phyloP scores from a whole-genome alignment of 2,329 filamentous ascomycete species.

The Colletotrichum orchidophilum region DNA sequence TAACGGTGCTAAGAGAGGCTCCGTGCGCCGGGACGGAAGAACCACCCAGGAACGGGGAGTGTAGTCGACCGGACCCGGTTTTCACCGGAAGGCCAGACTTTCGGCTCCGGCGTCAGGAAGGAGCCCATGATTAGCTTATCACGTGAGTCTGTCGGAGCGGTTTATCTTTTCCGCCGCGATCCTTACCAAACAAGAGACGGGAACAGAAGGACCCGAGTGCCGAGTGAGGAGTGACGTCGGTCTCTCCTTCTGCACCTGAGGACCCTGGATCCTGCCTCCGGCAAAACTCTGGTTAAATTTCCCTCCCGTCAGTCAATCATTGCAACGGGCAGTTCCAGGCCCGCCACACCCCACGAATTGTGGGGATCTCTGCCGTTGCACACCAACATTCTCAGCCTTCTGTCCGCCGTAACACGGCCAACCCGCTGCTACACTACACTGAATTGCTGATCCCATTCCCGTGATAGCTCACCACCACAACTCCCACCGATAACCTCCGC shows the following conservation, averaged over 20 bases:
- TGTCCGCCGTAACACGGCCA: conserved; percentile 24
- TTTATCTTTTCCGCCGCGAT: neutral
- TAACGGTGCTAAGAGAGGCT: neutral
- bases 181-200: neutral
- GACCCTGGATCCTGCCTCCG: conserved; percentile 32
- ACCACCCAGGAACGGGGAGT: neutral
- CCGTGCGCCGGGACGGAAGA: conserved; percentile 25
- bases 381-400: conserved; percentile 21
- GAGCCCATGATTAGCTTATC: fast-evolving
- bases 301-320: neutral
- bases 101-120: neutral
- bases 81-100: neutral
- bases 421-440: conserved; percentile 12
- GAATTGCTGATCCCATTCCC: conserved; percentile 19
- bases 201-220: no score
- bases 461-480: conserved; percentile 13
- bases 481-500: neutral
- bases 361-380: conserved; percentile 15
- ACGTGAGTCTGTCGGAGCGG: neutral
- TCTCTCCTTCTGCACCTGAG: neutral
- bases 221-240: conserved; percentile 26
- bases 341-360: conserved; percentile 19
- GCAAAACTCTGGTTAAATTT: conserved; percentile 23
- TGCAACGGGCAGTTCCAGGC: neutral
- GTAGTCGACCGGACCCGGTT: neutral